Evolutionary conservation across 2,329 filamentous ascomycete genomes (phyloP).

Genomic region (Alternaria sp.): DNA sequence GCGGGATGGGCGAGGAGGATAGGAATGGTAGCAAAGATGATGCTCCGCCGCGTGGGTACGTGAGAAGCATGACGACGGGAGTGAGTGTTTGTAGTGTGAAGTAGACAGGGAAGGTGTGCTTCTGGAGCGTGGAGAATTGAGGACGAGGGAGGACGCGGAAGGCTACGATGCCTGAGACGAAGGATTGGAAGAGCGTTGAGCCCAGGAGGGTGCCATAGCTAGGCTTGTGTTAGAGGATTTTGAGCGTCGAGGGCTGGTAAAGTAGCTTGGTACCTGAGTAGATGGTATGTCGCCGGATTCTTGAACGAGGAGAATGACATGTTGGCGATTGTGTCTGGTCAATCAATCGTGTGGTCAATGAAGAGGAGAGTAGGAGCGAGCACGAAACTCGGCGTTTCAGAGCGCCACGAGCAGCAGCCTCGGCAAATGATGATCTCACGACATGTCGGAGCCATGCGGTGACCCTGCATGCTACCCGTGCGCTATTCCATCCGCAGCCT

Average conservation of each 20-base stretch:
- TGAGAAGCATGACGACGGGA: conserved; percentile 75
- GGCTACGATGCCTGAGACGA: conserved; percentile 74
- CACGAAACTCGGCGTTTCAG: not conserved
- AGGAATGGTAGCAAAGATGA: conserved; percentile 12
- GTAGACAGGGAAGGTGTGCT: conserved; percentile 81
- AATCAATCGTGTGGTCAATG: not conserved
- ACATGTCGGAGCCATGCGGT: conserved; percentile 12
- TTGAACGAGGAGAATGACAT: conserved; percentile 60
- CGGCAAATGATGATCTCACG: conserved; percentile 31
- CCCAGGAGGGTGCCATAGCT: conserved; percentile 91
- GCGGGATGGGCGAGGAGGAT: conserved; percentile 2
- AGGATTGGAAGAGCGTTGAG: conserved; percentile 86
- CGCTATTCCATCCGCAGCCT: not conserved
- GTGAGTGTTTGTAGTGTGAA: conserved; percentile 82
- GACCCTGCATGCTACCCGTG: conserved; percentile 4
- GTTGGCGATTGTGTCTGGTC: conserved; percentile 1
- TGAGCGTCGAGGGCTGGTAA: not conserved
- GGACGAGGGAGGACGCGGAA: conserved; percentile 78
- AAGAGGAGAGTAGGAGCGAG: not conserved
- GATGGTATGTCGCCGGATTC: conserved; percentile 75
- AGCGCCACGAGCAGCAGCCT: conserved; percentile 8
- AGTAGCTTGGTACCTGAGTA: conserved; percentile 64
- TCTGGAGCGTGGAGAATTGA: conserved; percentile 81
- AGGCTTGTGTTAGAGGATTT: conserved; percentile 11
- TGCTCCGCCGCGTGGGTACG: conserved; percentile 65